A percentile compares a stretch with the other conserved stretches of the same genome.
Evolutionary conservation across 441 rosid species (phyloP).

Genomic region (Croton laevigatus): DNA sequence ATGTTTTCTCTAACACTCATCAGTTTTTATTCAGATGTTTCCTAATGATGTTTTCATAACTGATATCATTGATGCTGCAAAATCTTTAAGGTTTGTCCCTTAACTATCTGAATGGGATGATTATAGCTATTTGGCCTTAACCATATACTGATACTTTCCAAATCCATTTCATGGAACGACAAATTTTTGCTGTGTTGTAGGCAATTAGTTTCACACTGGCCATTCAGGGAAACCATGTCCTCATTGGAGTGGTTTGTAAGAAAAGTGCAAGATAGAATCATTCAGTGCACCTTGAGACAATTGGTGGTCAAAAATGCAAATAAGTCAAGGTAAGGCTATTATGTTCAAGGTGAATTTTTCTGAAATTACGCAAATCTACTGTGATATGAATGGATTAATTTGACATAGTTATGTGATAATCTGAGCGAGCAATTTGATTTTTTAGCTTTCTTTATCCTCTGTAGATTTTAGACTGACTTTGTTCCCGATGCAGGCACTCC

Average conservation of each 20-base stretch:
- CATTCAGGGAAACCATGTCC: constrained; percentile 45
- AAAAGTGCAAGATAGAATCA: constrained; percentile 67
- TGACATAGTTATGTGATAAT: background rate
- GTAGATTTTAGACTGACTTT: constrained; percentile 18
- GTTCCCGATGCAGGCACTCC: constrained; percentile 52
- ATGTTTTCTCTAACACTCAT: constrained; percentile 9
- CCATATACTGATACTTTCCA: background rate
- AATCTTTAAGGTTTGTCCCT: constrained; percentile 63
- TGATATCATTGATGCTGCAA: constrained; percentile 73
- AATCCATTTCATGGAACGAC: background rate
- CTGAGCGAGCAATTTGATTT: background rate
- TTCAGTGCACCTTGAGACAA: constrained; percentile 60
- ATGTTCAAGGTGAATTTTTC: constrained; percentile 15
- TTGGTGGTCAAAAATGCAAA: constrained; percentile 47
- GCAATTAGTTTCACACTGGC: constrained; percentile 40
- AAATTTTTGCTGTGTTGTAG: constrained; percentile 38
- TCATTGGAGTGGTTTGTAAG: constrained; percentile 68
- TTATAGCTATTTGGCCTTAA: background rate
- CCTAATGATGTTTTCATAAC: constrained; percentile 75
- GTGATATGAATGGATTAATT: constrained; percentile 1
- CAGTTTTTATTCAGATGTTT: constrained; percentile 55
- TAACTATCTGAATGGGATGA: background rate
- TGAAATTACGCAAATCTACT: background rate
- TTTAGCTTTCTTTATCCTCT: background rate
- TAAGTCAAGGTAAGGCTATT: constrained; percentile 51